phyloP scores from a whole-genome alignment of 352 stramenopile species.

The Globisporangium cederbergense region DNA sequence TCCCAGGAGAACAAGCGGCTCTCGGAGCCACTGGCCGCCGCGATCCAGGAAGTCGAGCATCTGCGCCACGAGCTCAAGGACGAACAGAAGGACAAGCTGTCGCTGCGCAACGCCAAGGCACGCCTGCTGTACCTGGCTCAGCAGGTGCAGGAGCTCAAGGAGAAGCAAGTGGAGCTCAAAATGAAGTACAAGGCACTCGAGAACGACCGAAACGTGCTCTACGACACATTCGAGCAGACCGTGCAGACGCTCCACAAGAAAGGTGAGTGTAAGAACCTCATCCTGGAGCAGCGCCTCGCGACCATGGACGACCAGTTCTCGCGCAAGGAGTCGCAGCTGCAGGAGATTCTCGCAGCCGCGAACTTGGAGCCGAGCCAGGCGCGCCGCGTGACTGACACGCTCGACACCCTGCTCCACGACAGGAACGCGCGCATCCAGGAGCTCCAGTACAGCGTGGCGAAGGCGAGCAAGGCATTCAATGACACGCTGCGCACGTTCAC shows the following conservation, averaged over 20 bases:
- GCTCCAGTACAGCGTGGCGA: conserved; percentile 64
- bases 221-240: conserved; percentile 89
- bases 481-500: conserved; percentile 72
- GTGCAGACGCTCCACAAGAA: conserved; percentile 89
- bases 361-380: conserved; percentile 75
- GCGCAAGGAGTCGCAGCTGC: conserved; percentile 67
- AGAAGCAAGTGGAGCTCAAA: conserved; percentile 65
- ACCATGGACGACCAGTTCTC: conserved; percentile 72
- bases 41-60: conserved; percentile 87
- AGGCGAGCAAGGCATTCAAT: conserved; percentile 78
- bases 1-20: conserved; percentile 91
- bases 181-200: conserved; percentile 73
- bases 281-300: conserved; percentile 81
- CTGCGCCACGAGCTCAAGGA: conserved; percentile 88
- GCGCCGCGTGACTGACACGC: conserved; percentile 57
- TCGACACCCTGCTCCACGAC: conserved; percentile 57
- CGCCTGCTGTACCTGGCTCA: conserved; percentile 74
- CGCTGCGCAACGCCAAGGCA: conserved; percentile 86
- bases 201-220: conserved; percentile 84
- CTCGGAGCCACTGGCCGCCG: conserved; percentile 81
- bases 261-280: conserved; percentile 89
- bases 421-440: conserved; percentile 58
- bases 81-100: conserved; percentile 90
- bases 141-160: conserved; percentile 61
- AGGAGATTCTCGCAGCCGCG: conserved; percentile 67